These are phyloP conservation scores for Nicotiana otophora DNA, from an alignment of 257 asterid species.

Conservation along the genomic window DNA sequence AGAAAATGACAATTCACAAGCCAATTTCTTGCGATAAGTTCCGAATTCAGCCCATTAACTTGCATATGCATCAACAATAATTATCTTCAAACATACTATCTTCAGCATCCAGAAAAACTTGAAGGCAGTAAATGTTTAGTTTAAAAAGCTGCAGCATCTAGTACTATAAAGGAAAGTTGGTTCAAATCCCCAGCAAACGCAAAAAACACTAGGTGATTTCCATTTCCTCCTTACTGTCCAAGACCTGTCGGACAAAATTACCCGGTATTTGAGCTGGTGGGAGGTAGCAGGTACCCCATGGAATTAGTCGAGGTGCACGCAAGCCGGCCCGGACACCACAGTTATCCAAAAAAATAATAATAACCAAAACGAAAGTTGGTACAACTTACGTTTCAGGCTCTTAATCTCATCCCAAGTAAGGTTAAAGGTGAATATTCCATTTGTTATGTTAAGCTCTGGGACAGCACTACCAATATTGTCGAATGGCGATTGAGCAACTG, in stretches of 20 bases:
- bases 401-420: constrained; percentile 72
- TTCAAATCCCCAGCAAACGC: background rate
- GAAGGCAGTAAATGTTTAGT: background rate
- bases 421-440: constrained; percentile 56
- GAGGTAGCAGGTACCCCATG: no score
- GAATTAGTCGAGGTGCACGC: no score
- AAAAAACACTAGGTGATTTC: no score
- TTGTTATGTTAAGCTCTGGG: constrained; percentile 36
- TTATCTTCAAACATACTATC: background rate
- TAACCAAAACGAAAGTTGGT: background rate
- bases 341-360: no score
- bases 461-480: constrained; percentile 28
- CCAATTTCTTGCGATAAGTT: background rate
- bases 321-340: no score
- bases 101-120: background rate
- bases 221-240: no score
- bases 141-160: background rate
- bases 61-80: background rate
- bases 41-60: background rate
- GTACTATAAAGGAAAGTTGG: background rate
- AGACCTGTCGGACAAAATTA: no score
- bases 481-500: constrained; percentile 30
- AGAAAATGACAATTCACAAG: background rate
- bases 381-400: constrained; percentile 48
- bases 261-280: no score